Evolutionary conservation across 1,284 basidiomycete species (phyloP).

Genomic region (Tremellales sp.): DNA sequence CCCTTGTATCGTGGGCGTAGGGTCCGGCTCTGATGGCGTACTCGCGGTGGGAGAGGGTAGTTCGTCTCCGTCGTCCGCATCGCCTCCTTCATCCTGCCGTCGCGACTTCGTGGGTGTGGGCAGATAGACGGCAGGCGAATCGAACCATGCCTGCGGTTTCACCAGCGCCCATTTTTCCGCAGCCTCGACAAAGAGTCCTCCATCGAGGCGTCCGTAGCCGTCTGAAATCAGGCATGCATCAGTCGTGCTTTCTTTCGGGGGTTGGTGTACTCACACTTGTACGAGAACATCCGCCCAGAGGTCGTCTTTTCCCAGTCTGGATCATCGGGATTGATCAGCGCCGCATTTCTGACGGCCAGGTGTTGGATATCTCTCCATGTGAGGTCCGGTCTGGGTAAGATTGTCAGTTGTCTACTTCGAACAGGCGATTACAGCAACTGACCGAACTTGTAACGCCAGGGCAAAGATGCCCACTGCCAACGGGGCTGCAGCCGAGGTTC

Average conservation of each 20-base stretch:
- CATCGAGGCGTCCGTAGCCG: conserved; percentile 88
- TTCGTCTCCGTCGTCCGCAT: conserved; percentile 3
- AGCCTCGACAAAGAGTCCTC: conserved; percentile 73
- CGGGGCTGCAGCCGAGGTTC: conserved; percentile 96
- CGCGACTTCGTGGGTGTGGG: conserved; percentile 12
- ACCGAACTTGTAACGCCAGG: conserved; percentile 79
- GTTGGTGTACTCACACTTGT: conserved; percentile 62
- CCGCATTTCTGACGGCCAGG: conserved; percentile 74
- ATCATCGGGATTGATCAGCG: conserved; percentile 79
- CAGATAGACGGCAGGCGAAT: conserved; percentile 67
- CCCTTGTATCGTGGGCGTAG: conserved; percentile 13
- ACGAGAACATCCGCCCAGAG: conserved; percentile 76
- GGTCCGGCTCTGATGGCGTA: conserved; percentile 21
- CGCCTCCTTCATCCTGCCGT: background rate
- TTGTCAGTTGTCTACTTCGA: conserved; percentile 2
- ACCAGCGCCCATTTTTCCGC: conserved; percentile 80
- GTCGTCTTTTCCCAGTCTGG: conserved; percentile 91
- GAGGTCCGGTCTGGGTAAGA: conserved; percentile 67
- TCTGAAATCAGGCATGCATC: conserved; percentile 42
- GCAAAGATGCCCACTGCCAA: conserved; percentile 90
- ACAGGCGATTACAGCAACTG: conserved; percentile 30
- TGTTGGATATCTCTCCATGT: conserved; percentile 97
- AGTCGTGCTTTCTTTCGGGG: background rate
- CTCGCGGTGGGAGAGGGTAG: conserved; percentile 8
- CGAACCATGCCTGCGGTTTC: conserved; percentile 90